Conservation (phyloP, 225 moss, liverwort and hornwort species). For the Bryum argenteum region DNA sequence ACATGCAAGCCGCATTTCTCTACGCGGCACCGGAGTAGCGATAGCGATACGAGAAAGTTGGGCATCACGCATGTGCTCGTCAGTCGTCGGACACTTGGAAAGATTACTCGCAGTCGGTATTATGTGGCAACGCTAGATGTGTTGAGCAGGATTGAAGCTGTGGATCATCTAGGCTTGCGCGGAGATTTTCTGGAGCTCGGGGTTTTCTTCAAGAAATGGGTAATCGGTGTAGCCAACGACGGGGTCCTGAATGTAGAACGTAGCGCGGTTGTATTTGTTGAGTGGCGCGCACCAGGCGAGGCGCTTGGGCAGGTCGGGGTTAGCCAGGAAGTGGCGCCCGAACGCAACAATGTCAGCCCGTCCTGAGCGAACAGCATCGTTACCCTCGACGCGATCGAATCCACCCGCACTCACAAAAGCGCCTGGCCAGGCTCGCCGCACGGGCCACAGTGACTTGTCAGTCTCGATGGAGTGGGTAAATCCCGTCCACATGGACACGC, state of each 20-base stretch:
- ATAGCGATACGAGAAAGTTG: too few relatives aligned
- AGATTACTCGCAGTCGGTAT: neutral
- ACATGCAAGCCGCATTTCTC: too few relatives aligned
- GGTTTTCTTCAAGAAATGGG: constrained; percentile 31
- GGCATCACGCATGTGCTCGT: too few relatives aligned
- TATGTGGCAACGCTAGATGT: neutral
- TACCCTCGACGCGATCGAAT: constrained; percentile 35
- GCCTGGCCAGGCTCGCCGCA: constrained; percentile 46
- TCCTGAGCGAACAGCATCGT: constrained; percentile 45
- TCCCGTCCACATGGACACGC: neutral
- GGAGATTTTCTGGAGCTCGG: too few relatives aligned
- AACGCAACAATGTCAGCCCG: constrained; percentile 28
- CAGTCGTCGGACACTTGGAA: too few relatives aligned
- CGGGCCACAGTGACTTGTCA: constrained; percentile 44
- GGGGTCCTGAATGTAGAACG: constrained; percentile 48
- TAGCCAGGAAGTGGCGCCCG: constrained; percentile 35
- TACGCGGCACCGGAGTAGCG: too few relatives aligned
- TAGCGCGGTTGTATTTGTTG: constrained; percentile 26
- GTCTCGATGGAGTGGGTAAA: constrained; percentile 24
- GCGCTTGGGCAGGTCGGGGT: constrained; percentile 44
- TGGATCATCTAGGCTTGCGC: neutral
- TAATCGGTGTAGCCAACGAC: constrained; percentile 42
- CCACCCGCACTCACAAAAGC: constrained; percentile 47
- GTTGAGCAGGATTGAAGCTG: neutral
- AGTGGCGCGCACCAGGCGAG: constrained; percentile 15